Evolutionary conservation across 352 stramenopile species (phyloP), one percentile per base, ranked within the genome.

Genomic region (Pythium periplocum): DNA sequence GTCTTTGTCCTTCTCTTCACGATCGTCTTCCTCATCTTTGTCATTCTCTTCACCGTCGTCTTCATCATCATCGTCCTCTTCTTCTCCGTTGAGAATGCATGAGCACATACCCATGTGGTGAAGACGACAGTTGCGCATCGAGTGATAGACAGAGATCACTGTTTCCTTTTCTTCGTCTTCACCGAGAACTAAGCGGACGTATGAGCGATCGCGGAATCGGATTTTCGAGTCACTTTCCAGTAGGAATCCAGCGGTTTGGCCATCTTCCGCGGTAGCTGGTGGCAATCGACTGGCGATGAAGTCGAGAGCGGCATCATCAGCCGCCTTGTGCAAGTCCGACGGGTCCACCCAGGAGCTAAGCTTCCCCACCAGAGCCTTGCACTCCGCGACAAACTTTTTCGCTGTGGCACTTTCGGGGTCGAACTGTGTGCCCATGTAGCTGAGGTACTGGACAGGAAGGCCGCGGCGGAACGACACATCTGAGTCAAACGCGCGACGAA

Each of bases 71-170:
- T 62, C 54, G 6, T 64, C 41, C 2, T 55, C 70, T 2, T 71
- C 64, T 32, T 54, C 66, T 51, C 55, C 66, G 11, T 56, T 55
- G 31, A 45, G 38, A n/a, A 66, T 55, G 40, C 83, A 94, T n/a
- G 65, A 77, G 61, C 84, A 95, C 31, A 79, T 17, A 0, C 80
- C 82, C 84, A 95, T 95, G 66, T 95, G 84, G 66, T 95, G 84
- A 49, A 66, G 48, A 43, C 82, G 69, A 55, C 84, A 95, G 58
- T 95, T 95, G 48, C 71, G 53, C 39, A 80, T 55, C 53, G 82
- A 90, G 57, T 86, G 83, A 57, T 88, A 86, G 3, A 93, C 57
- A 0, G 78, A 69, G 53, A 90, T 72, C 50, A 82, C 74, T 30
- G 76, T 62, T 45, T 87, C 73, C 37, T 83, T 77, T 35, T 57